These are phyloP conservation scores for Candida takata DNA, from an alignment of 805 yeast genomes.

Conservation along the genomic window DNA sequence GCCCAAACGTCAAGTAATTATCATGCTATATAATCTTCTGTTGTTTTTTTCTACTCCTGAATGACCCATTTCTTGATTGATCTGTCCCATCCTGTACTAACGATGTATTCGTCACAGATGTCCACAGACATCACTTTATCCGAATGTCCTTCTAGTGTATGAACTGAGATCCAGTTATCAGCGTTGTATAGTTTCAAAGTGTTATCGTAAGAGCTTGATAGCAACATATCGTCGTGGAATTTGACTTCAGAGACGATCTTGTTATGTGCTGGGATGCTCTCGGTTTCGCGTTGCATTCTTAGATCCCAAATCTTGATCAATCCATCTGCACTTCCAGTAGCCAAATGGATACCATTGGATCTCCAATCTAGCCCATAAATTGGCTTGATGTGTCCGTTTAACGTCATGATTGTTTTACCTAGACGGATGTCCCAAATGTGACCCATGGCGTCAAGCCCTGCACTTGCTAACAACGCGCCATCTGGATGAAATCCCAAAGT, in stretches of 20 bases:
- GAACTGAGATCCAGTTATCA: conserved; percentile 60
- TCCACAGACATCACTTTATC: conserved; percentile 75
- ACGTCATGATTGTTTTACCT: conserved; percentile 53
- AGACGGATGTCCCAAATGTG: conserved; percentile 82
- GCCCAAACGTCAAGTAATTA: conserved; percentile 12
- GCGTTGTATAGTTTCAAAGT: conserved; percentile 54
- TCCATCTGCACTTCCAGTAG: conserved; percentile 83
- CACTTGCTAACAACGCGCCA: conserved; percentile 70
- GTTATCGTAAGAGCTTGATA: conserved; percentile 69
- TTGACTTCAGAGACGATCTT: conserved; percentile 62
- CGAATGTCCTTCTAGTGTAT: conserved; percentile 46
- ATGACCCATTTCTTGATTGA: conserved; percentile 38
- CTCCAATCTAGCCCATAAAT: conserved; percentile 71
- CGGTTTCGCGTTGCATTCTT: conserved; percentile 38
- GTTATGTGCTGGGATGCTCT: conserved; percentile 66
- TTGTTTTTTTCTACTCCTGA: conserved; percentile 8
- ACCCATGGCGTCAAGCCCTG: conserved; percentile 69
- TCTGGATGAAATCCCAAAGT: conserved; percentile 60
- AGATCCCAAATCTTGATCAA: conserved; percentile 82
- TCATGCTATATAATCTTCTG: not conserved
- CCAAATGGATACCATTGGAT: conserved; percentile 64
- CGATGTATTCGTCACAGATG: conserved; percentile 36
- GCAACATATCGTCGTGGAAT: conserved; percentile 38
- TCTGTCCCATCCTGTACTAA: conserved; percentile 16
- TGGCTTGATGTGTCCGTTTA: conserved; percentile 66